Percentiles rank a stretch among this genome's conserved stretches.
These are phyloP conservation scores for Eucalyptus pauciflora DNA, from an alignment of 345 rosid genomes.

Conservation along the genomic window DNA sequence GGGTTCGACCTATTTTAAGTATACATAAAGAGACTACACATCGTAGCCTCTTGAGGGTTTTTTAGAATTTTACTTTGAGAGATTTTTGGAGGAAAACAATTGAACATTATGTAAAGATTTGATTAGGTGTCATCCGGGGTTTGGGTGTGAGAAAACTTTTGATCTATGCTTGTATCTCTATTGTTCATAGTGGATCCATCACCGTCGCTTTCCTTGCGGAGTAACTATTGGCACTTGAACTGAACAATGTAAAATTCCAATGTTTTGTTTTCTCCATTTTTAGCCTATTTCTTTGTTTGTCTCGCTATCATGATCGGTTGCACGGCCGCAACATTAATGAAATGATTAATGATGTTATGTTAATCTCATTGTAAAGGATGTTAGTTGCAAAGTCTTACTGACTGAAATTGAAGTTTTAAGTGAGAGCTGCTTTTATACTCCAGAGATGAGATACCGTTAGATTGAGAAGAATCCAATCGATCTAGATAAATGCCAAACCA, in stretches of 20 bases:
- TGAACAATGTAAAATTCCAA: too few relatives aligned
- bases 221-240: background rate
- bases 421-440: background rate
- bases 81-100: background rate
- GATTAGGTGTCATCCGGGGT: background rate
- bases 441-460: background rate
- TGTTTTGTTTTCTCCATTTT: background rate
- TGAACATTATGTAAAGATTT: background rate
- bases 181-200: background rate
- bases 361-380: background rate
- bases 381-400: background rate
- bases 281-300: background rate
- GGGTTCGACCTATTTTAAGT: background rate
- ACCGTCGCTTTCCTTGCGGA: rapidly evolving
- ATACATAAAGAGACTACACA: background rate
- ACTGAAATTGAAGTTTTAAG: background rate
- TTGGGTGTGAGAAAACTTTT: background rate
- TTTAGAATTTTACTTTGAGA: background rate
- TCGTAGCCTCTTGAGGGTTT: background rate
- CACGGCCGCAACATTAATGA: rapidly evolving
- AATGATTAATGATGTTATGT: background rate
- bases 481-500: background rate
- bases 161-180: background rate
- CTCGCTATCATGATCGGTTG: background rate
- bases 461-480: background rate